These are phyloP conservation scores for Phellopilus nigrolimitatus DNA, from an alignment of 1,284 basidiomycete genomes.

Conservation along the genomic window DNA sequence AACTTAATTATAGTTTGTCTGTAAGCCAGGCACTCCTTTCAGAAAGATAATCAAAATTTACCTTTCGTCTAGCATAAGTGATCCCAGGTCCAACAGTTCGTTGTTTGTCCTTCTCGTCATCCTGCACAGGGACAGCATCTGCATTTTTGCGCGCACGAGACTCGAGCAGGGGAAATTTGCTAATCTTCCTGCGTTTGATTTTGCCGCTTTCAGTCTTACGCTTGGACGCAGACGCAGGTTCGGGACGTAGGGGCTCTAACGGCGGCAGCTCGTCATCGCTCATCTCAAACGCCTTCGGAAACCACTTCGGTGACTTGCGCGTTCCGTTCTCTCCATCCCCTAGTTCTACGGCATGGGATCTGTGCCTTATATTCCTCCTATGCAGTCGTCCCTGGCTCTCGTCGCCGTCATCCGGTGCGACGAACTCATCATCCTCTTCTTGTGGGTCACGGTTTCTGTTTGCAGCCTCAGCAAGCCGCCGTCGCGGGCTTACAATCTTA, in stretches of 20 bases:
- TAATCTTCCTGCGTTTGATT: not conserved
- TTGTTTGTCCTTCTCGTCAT: not conserved
- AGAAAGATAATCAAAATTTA: not conserved
- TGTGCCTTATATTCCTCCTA: conserved; percentile 13
- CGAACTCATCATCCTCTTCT: conserved; percentile 30
- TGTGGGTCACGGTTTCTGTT: conserved; percentile 11
- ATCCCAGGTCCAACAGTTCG: not conserved
- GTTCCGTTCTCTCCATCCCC: not conserved
- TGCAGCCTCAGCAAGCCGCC: conserved; percentile 5
- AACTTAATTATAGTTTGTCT: not conserved
- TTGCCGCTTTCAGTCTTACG: not conserved
- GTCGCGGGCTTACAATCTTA: conserved; percentile 36
- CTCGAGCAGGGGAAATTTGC: conserved; percentile 11
- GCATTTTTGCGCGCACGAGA: conserved; percentile 4
- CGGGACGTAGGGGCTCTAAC: not conserved
- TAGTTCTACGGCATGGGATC: conserved; percentile 15
- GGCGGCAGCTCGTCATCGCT: conserved; percentile 16
- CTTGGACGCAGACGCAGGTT: not conserved
- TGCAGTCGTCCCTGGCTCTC: conserved; percentile 16
- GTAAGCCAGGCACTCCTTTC: not conserved
- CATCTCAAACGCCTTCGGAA: conserved; percentile 15
- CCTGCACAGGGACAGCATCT: not conserved
- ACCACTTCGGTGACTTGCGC: not conserved
- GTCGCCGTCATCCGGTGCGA: conserved; percentile 20
- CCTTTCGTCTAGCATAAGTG: conserved; percentile 9